phyloP scores from a whole-genome alignment of 192 early-diverging fungal genomes.

The Coemansia sp. region DNA sequence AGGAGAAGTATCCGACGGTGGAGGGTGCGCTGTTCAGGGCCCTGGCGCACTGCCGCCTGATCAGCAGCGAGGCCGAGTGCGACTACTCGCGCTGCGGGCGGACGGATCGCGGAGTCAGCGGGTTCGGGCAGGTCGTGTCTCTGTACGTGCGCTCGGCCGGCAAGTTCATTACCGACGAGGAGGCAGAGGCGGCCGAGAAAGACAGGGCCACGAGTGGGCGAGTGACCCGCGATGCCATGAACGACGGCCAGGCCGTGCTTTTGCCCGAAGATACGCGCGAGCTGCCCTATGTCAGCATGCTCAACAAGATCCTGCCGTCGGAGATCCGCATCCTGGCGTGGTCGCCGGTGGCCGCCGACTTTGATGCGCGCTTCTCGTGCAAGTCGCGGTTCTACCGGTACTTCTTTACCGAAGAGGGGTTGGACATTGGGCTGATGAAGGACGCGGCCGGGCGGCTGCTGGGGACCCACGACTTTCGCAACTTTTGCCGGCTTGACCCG shows the following conservation, averaged over 20 bases:
- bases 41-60: slow-evolving; percentile 67
- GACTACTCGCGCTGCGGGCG: slow-evolving; percentile 79
- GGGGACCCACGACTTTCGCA: slow-evolving; percentile 88
- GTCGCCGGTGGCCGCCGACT: slow-evolving; percentile 68
- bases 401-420: slow-evolving; percentile 61
- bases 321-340: slow-evolving; percentile 92
- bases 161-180: slow-evolving; percentile 30
- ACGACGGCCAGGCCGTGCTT: slow-evolving; percentile 15
- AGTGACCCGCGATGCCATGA: slow-evolving; percentile 22
- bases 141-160: slow-evolving; percentile 67
- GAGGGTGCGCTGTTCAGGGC: slow-evolving; percentile 85
- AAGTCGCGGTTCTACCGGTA: slow-evolving; percentile 82
- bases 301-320: slow-evolving; percentile 79
- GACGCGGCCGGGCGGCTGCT: slow-evolving; percentile 61
- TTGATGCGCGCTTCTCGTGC: slow-evolving; percentile 87
- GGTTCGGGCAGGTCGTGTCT: slow-evolving; percentile 83
- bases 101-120: slow-evolving; percentile 85
- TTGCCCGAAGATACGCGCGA: slow-evolving; percentile 42
- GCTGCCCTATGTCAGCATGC: slow-evolving; percentile 71
- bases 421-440: slow-evolving; percentile 74
- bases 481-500: slow-evolving; percentile 94
- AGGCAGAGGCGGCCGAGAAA: slow-evolving; percentile 24
- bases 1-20: slow-evolving; percentile 58
- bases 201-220: slow-evolving; percentile 1
- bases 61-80: slow-evolving; percentile 60